Evolutionary conservation across 1,139 yeast species (phyloP), one percentile per base, ranked within the genome.

Genomic region (Yamadazyma kanchanaburiensis): DNA sequence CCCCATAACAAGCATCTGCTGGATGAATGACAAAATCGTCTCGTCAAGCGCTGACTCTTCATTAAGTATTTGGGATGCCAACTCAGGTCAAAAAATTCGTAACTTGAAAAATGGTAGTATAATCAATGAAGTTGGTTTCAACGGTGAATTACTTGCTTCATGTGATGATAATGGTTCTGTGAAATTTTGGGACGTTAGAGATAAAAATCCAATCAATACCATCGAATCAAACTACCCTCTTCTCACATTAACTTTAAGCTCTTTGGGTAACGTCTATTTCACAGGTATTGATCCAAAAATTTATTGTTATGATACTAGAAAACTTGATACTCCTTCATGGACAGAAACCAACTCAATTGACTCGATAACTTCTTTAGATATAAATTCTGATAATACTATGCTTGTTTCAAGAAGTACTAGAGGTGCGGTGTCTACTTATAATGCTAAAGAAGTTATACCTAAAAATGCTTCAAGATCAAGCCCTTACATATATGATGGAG

Each of bases 241-340:
- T 2, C 53, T 83, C 12, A 62, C 85, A 0, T 74, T 80, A 5
- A 67, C 70, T 2, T 48, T 60, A 31, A 55, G 55, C 33, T 39
- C 48, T 3, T 51, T 51, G 20, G 79, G 73, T 2, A 46, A 57
- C 8, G 43, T 82, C 3, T 84, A 66, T 42, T 61, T 75, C 4
- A 64, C 80, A 0, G 95, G 95, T 0, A 72, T 85, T 3, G 91
- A 84, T 37, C 81, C 87, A 1, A 55, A 64, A 0, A 65, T 85
- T 0, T 51, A 58, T 28, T 80, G 78, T 1, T 78, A 68, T 55
- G 91, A 83, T 44, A 34, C 71, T 19, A 54, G 80, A 40, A 53
- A 55, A 19, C 42, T 58, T 16, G 53, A 55, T 5, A 36, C 45
- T 9, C 64, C 74, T 0, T 28, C 68, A n/a, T 80, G 82, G 74